Conservation (phyloP, 495 filamentous ascomycete genomes). For the Aspergillus baeticus region DNA sequence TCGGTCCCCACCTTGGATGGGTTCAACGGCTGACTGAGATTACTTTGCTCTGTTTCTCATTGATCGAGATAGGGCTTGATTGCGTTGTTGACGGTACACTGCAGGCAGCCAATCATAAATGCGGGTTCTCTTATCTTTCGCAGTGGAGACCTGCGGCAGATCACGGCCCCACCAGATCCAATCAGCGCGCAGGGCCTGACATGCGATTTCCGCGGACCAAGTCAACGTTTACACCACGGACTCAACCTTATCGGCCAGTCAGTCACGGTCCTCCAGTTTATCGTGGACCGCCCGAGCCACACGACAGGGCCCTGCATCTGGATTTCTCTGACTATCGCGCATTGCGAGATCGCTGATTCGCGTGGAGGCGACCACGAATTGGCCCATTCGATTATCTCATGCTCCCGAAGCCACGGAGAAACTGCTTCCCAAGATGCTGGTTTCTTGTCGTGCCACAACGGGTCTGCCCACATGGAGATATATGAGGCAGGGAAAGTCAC, state of each 20-base stretch:
- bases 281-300: background rate
- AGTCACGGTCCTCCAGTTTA: background rate
- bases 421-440: background rate
- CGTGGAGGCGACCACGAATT: slow-evolving; percentile 1
- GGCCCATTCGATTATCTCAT: slow-evolving; percentile 20
- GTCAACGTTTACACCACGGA: no score
- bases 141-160: background rate
- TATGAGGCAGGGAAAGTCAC: slow-evolving; percentile 5
- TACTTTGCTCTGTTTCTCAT: background rate
- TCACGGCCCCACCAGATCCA: background rate
- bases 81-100: background rate
- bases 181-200: slow-evolving; percentile 3
- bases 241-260: background rate
- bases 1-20: background rate
- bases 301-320: background rate
- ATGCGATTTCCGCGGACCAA: slow-evolving; percentile 10
- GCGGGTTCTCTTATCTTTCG: slow-evolving; percentile 5
- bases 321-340: background rate
- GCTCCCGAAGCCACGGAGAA: slow-evolving; percentile 17
- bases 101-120: slow-evolving; percentile 1
- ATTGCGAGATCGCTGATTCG: slow-evolving; percentile 11
- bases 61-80: background rate
- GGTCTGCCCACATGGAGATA: background rate
- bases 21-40: background rate
- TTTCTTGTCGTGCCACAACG: slow-evolving; percentile 5